phyloP scores from a whole-genome alignment of 2,329 filamentous ascomycete species.

The Penicillium sp. region DNA sequence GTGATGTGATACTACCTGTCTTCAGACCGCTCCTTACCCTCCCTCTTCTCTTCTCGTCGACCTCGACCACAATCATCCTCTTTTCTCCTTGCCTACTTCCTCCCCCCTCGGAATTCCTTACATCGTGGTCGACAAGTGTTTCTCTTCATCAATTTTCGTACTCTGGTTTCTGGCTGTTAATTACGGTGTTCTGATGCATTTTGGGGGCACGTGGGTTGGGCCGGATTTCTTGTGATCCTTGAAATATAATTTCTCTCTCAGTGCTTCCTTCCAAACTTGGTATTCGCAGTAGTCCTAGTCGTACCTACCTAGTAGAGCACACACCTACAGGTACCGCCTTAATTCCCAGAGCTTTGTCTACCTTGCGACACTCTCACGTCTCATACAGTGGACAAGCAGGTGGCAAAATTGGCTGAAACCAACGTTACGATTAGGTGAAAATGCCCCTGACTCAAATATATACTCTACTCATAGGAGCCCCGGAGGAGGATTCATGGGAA shows the following conservation, averaged over 20 bases:
- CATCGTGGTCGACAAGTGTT: constrained; percentile 10
- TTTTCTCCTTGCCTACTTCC: neutral
- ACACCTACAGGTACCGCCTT: too few species aligned
- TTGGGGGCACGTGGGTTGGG: constrained; percentile 31
- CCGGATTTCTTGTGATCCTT: constrained; percentile 24
- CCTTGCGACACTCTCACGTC: too few species aligned
- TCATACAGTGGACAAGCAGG: too few species aligned
- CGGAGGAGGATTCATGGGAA: neutral
- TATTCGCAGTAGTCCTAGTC: too few species aligned
- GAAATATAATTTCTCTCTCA: constrained; percentile 13
- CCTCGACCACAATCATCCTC: neutral
- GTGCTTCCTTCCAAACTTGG: neutral
- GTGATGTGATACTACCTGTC: neutral
- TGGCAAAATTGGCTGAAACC: too few species aligned
- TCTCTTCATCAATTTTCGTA: constrained; percentile 8
- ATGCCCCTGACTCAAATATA: neutral
- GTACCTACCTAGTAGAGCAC: too few species aligned
- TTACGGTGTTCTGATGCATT: constrained; percentile 37
- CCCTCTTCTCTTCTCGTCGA: constrained; percentile 7
- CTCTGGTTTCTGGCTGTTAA: constrained; percentile 4
- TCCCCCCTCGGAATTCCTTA: neutral
- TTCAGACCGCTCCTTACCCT: constrained; percentile 11
- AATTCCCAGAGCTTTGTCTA: too few species aligned
- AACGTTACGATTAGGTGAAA: too few species aligned
- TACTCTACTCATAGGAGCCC: neutral